Percentiles rank a stretch among this genome's conserved stretches.
Conservation (phyloP, 371 early-diverging fungal genomes). For the Phascolomyces articulosus region DNA sequence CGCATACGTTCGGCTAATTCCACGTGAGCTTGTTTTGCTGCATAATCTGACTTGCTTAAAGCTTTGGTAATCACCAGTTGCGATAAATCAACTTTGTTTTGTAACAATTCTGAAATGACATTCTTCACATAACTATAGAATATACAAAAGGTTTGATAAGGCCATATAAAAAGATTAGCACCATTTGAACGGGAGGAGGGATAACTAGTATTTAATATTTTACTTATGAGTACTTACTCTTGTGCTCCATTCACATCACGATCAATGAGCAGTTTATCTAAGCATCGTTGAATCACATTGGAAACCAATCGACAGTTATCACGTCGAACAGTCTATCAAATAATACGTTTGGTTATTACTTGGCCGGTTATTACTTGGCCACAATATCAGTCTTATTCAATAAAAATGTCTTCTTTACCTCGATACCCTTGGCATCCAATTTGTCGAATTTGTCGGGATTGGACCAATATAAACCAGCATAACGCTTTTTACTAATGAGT, state of each 20-base stretch:
- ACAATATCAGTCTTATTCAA: not conserved
- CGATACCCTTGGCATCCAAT: conserved; percentile 99
- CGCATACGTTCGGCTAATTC: conserved; percentile 98
- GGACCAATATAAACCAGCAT: conserved; percentile 99
- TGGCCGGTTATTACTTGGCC: too few relatives aligned
- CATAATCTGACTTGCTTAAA: conserved; percentile 96
- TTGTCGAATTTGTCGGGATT: conserved; percentile 91
- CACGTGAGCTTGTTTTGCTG: conserved; percentile 97
- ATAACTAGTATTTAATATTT: not conserved
- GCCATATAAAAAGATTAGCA: too few relatives aligned
- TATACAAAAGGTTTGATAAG: too few relatives aligned
- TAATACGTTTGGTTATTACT: too few relatives aligned
- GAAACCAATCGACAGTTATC: conserved; percentile 98
- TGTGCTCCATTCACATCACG: conserved; percentile 92
- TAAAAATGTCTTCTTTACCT: conserved; percentile 55
- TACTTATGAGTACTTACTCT: conserved; percentile 50
- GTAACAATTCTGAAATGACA: conserved; percentile 92
- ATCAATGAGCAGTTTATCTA: conserved; percentile 93
- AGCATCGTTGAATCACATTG: conserved; percentile 92
- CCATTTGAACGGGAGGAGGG: too few relatives aligned
- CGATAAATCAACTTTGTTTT: conserved; percentile 97
- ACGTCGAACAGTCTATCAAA: conserved; percentile 92
- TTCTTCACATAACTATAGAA: conserved; percentile 80
- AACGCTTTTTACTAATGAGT: conserved; percentile 99
- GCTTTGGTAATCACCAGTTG: conserved; percentile 99